A percentile compares a stretch with the other conserved stretches of the same genome.
Evolutionary conservation across 2,329 filamentous ascomycete species (phyloP).

Genomic region (Fusarium protoensiforme): DNA sequence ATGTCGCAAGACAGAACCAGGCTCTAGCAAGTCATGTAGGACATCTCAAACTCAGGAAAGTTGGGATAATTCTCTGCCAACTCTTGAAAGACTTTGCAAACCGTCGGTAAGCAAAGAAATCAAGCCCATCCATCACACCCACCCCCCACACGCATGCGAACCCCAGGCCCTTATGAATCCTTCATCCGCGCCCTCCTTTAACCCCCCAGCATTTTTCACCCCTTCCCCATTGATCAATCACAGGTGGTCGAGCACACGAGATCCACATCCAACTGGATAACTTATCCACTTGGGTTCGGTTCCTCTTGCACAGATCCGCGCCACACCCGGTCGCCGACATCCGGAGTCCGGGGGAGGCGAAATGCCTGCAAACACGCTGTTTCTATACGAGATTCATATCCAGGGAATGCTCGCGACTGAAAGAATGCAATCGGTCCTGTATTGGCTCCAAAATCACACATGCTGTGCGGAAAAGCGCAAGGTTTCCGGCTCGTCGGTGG

Average conservation of each 20-base stretch:
- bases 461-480: background rate
- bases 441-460: background rate
- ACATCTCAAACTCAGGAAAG: background rate
- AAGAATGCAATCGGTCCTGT: background rate
- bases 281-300: conserved; percentile 14
- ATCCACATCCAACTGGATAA: conserved; percentile 1
- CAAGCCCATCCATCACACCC: background rate
- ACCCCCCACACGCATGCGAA: background rate
- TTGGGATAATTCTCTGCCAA: background rate
- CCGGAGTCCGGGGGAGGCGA: background rate
- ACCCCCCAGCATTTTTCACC: background rate
- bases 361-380: background rate
- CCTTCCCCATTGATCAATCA: conserved; percentile 18
- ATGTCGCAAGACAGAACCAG: background rate
- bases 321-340: background rate
- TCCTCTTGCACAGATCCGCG: background rate
- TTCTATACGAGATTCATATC: background rate
- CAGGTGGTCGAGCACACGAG: background rate
- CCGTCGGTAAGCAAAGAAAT: background rate
- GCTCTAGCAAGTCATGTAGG: background rate
- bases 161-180: conserved; percentile 1
- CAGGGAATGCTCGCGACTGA: background rate
- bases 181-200: background rate
- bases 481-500: background rate
- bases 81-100: background rate